phyloP scores from a whole-genome alignment of 257 asterid genomes.

The Scutellaria minor region DNA sequence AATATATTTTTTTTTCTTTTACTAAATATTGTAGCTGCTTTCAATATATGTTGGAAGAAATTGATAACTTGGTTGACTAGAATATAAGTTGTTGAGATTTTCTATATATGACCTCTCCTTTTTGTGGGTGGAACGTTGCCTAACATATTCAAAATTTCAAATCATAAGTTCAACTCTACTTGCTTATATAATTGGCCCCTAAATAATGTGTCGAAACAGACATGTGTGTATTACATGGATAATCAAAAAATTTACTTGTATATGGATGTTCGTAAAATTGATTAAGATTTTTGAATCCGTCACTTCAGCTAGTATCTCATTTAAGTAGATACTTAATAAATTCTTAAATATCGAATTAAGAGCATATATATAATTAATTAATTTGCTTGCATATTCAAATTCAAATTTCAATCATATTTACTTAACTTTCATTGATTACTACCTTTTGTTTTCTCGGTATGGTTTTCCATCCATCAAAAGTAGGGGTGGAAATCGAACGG shows the following conservation, averaged over 20 bases:
- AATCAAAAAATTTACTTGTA: background rate
- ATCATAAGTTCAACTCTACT: slow-evolving; percentile 28
- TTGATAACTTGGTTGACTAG: background rate
- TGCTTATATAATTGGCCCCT: background rate
- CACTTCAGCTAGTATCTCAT: slow-evolving; percentile 7
- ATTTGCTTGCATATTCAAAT: slow-evolving; percentile 25
- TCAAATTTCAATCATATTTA: slow-evolving; percentile 26
- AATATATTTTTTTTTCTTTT: too few species aligned
- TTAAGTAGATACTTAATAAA: slow-evolving; percentile 1
- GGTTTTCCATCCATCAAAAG: background rate
- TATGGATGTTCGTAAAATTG: background rate
- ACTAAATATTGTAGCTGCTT: too few species aligned
- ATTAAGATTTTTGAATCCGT: slow-evolving; percentile 19
- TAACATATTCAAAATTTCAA: slow-evolving; percentile 37
- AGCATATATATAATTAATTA: slow-evolving; percentile 5
- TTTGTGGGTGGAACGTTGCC: slow-evolving; percentile 36
- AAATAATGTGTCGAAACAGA: background rate
- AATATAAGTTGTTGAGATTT: background rate
- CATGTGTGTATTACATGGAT: too few species aligned
- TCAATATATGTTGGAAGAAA: background rate
- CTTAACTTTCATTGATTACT: background rate
- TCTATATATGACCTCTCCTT: background rate
- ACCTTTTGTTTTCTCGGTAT: background rate
- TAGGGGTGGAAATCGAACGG: too few species aligned
- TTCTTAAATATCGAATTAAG: slow-evolving; percentile 31